These are phyloP conservation scores for Penicillium expansum DNA, from an alignment of 2,329 filamentous ascomycete genomes.

Conservation along the genomic window DNA sequence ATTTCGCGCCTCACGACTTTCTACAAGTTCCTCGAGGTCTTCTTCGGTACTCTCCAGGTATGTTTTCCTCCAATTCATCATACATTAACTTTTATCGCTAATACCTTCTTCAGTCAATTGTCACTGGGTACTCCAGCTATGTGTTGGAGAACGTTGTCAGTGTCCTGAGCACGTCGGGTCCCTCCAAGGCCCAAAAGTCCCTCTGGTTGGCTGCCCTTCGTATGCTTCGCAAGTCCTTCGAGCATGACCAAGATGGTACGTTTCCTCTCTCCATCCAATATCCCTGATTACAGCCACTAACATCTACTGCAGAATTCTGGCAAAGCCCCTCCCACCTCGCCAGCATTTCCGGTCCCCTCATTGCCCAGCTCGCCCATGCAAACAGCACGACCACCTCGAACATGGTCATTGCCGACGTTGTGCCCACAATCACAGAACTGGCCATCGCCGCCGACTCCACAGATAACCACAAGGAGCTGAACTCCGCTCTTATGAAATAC, in stretches of 20 bases:
- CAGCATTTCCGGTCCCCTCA: slow-evolving; percentile 66
- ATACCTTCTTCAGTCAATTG: slow-evolving; percentile 62
- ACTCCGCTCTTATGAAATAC: slow-evolving; percentile 71
- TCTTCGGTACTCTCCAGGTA: slow-evolving; percentile 79
- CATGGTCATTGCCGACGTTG: slow-evolving; percentile 56
- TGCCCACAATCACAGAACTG: slow-evolving; percentile 75
- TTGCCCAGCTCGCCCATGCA: slow-evolving; percentile 61
- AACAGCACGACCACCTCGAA: slow-evolving; percentile 39
- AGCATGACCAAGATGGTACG: slow-evolving; percentile 78
- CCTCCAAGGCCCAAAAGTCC: slow-evolving; percentile 50
- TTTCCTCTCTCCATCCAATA: not conserved
- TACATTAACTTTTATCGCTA: not conserved
- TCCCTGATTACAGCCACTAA: slow-evolving; percentile 3
- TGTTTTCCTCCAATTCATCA: slow-evolving; percentile 3
- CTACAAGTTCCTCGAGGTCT: slow-evolving; percentile 74
- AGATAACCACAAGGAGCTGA: slow-evolving; percentile 88
- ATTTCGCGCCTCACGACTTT: slow-evolving; percentile 68
- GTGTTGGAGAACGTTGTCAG: slow-evolving; percentile 71
- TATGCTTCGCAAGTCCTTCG: slow-evolving; percentile 72
- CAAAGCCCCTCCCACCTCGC: slow-evolving; percentile 84
- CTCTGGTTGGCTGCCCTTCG: slow-evolving; percentile 69
- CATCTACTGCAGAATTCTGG: slow-evolving; percentile 67
- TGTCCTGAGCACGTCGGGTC: slow-evolving; percentile 51
- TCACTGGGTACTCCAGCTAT: slow-evolving; percentile 87
- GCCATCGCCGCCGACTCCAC: slow-evolving; percentile 77